phyloP scores from a whole-genome alignment of 805 yeast species.

The Sungouiella thailandica region DNA sequence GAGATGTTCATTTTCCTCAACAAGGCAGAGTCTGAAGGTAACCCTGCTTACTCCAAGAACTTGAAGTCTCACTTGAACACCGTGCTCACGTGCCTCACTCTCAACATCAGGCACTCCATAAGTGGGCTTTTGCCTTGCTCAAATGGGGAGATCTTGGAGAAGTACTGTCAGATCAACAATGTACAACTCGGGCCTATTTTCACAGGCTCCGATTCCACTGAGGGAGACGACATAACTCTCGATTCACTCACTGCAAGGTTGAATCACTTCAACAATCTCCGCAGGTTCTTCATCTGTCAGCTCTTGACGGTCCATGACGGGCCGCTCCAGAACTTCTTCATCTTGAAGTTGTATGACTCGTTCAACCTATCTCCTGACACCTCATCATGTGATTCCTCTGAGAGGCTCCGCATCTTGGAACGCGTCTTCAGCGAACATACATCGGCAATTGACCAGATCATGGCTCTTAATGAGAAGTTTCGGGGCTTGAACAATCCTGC shows the following conservation, averaged over 20 bases:
- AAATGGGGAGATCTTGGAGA: slow-evolving; percentile 36
- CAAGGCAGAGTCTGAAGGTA: slow-evolving; percentile 1
- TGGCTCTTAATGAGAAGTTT: slow-evolving; percentile 24
- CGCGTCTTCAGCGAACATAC: slow-evolving; percentile 21
- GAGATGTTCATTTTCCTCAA: slow-evolving; percentile 20
- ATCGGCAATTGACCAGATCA: slow-evolving; percentile 17
- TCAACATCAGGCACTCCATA: slow-evolving; percentile 26
- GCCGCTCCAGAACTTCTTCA: slow-evolving; percentile 25
- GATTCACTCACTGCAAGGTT: slow-evolving; percentile 15
- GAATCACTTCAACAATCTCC: slow-evolving; percentile 29
- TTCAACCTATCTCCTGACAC: slow-evolving; percentile 8
- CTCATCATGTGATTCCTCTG: slow-evolving; percentile 4
- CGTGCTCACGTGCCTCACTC: slow-evolving; percentile 23
- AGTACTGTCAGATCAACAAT: slow-evolving; percentile 35
- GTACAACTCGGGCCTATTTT: slow-evolving; percentile 20
- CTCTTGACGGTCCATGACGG: slow-evolving; percentile 32
- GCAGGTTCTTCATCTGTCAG: slow-evolving; percentile 36
- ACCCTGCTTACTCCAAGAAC: slow-evolving; percentile 1
- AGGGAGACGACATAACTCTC: slow-evolving; percentile 4
- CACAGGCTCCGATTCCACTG: slow-evolving; percentile 6
- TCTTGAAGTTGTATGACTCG: slow-evolving; percentile 22
- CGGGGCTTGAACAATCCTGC: slow-evolving; percentile 9
- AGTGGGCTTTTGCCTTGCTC: slow-evolving; percentile 25
- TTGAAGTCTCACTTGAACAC: slow-evolving; percentile 18
- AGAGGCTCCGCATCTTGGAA: slow-evolving; percentile 16